A percentile compares a stretch with the other conserved stretches of the same genome.
phyloP scores from a whole-genome alignment of 805 yeast species.

The Candida arabinofermentans region DNA sequence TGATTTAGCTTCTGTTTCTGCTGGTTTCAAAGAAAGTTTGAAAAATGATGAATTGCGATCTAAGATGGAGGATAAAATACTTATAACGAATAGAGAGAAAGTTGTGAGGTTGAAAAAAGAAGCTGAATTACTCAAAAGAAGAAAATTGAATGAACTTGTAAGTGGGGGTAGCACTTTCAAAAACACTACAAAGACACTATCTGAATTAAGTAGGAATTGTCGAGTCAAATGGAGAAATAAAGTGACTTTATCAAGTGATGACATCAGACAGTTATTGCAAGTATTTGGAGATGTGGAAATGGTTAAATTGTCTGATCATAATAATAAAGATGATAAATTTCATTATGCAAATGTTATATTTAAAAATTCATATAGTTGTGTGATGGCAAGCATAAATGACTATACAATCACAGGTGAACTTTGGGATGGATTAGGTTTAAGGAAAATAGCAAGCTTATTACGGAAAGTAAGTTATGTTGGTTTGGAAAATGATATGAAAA shows the following conservation, averaged over 20 bases:
- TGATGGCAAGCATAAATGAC: constrained; percentile 38
- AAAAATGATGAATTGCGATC: constrained; percentile 28
- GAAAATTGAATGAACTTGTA: constrained; percentile 10
- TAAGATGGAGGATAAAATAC: constrained; percentile 10
- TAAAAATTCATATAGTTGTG: constrained; percentile 25
- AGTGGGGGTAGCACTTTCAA: background rate
- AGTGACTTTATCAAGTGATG: constrained; percentile 29
- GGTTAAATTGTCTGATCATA: constrained; percentile 10
- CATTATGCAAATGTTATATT: constrained; percentile 37
- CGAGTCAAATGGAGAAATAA: constrained; percentile 44
- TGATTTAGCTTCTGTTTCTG: constrained; percentile 6
- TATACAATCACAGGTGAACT: constrained; percentile 36
- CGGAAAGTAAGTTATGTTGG: constrained; percentile 26
- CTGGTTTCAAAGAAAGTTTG: constrained; percentile 26
- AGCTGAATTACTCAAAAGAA: constrained; percentile 12
- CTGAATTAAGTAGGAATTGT: constrained; percentile 17
- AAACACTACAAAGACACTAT: background rate
- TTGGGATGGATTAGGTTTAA: constrained; percentile 44
- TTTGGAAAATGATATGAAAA: constrained; percentile 4
- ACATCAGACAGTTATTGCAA: constrained; percentile 37
- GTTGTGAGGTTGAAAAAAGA: constrained; percentile 17
- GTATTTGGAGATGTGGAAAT: constrained; percentile 39
- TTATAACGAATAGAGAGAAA: constrained; percentile 9
- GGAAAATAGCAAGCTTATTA: constrained; percentile 45
- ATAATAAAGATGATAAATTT: constrained; percentile 25